Base-by-base conservation (phyloP, 495 filamentous ascomycete genomes). In the Pyronema omphalodes region DNA sequence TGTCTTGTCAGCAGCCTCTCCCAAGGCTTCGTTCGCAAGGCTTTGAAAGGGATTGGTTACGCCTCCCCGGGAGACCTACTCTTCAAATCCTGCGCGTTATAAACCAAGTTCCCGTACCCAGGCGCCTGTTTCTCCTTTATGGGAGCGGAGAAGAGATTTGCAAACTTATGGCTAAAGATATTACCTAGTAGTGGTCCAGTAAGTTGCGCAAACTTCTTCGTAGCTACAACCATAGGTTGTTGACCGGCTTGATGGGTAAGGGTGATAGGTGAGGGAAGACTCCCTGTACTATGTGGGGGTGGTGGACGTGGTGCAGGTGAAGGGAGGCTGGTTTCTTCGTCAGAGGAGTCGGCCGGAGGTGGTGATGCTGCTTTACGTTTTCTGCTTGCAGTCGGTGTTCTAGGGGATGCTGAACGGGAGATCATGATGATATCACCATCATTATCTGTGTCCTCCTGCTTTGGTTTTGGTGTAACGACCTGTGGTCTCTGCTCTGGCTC, bases 11-110 rank as follows among this genome's bases (percentile, higher is more conserved):
- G 23, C 23, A 5, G 23, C 23, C 23, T 29, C 5, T 29, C 23
- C 5, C 23, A 29, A 29, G 23, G 23, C 23, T 29, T 29, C 5
- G 23, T 29, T 29, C 23, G 23, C 23, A 29, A 29, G 12, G 15
- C 15, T 14, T 37, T 3, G 39, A 23, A 46, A 43, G 39, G 11
- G 15, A 1, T 12, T 6, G 17, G 45, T 54, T 54, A 39, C 15
- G n/a, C n/a, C n/a, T n/a, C n/a, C n/a, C n/a, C n/a, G n/a, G 23
- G 23, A 29, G 23, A 9, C 47, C 37, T 59, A 66, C 63, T 62
- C 56, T 94, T 94, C 15, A 98, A 73, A 65, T 94, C 86, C 59
- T 94, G 87, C 4, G 89, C 85, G 19, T 81, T 80, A 55, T 83
- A 79, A 54, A 98, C 84, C 44, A 94, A 77, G 57, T 84, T 83